Percentiles rank a stretch among this genome's conserved stretches.
These are phyloP conservation scores for Epichloe gansuensis DNA, from an alignment of 2,329 filamentous ascomycete species.

Conservation along the genomic window DNA sequence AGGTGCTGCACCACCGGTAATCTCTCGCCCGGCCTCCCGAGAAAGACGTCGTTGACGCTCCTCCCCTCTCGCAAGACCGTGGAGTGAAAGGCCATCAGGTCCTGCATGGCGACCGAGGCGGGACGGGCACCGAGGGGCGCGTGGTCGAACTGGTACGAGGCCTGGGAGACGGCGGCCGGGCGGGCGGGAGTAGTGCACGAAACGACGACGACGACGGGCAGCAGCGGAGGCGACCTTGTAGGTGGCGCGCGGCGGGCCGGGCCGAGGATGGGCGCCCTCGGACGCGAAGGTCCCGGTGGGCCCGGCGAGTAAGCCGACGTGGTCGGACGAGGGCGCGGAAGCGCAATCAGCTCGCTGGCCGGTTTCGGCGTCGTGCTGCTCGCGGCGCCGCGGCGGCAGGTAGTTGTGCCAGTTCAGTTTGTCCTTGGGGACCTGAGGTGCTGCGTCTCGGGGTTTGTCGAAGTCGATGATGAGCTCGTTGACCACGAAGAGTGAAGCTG, in stretches of 20 bases:
- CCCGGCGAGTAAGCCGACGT: conserved; percentile 11
- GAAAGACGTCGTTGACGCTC: conserved; percentile 4
- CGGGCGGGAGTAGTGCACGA: no score
- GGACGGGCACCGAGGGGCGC: neutral
- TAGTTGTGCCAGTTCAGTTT: conserved; percentile 15
- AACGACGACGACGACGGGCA: no score
- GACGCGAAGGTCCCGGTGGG: neutral
- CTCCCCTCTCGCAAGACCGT: neutral
- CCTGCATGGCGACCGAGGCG: conserved; percentile 8
- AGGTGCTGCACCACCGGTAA: conserved; percentile 12
- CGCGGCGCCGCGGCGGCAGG: conserved; percentile 16
- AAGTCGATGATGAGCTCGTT: conserved; percentile 20
- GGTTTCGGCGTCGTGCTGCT: conserved; percentile 16
- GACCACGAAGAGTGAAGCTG: conserved; percentile 28
- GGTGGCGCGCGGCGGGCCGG: neutral
- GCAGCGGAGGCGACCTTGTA: conserved; percentile 18
- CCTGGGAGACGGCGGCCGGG: no score
- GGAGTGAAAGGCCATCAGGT: conserved; percentile 25
- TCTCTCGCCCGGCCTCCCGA: conserved; percentile 8
- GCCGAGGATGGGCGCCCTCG: conserved; percentile 3
- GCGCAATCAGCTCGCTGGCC: conserved; percentile 24
- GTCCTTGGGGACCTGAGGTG: conserved; percentile 9
- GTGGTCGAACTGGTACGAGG: no score
- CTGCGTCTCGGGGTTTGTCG: neutral
- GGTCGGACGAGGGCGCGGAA: conserved; percentile 13